Evolutionary conservation across 169 alveolate genomes (phyloP), one percentile per base, ranked within the genome.

Genomic region (Plasmodium relictum): DNA sequence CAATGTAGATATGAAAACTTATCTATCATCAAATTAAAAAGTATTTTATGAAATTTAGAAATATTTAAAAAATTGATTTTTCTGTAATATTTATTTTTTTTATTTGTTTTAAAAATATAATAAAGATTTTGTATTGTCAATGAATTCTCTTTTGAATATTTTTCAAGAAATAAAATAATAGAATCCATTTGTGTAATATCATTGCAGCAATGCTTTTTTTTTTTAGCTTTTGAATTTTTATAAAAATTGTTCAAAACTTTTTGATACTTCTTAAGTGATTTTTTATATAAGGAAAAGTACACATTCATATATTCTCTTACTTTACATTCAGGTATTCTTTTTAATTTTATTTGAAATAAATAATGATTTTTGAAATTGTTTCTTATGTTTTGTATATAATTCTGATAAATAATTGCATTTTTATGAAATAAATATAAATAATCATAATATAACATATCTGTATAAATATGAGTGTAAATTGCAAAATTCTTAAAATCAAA

Each of bases 371-470:
- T 61, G 63, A 85, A 85, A 45, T 8, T 54, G 24, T 37, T 18
- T 14, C 31, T 58, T n/a, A 85, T 58, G 44, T 56, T 70, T 52
- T 69, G 14, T n/a, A 54, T 59, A 52, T 50, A 58, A 70, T 52
- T 85, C 9, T 69, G 45, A 48, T 85, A 85, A 0, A 56, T 52
- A 59, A 85, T 70, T 52, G 18, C 22, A 16, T 85, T 70, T 18
- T 70, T 58, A 31, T 85, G 54, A 52, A 85, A 85, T 50, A 85
- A 42, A 48, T 85, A 85, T 48, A 85, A 50, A 44, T 70, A 85
- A 50, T 85, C 92, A 48, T 85, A 85, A 20, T 85, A 85, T n/a
- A 85, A 20, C 7, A 85, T 85, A 48, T 85, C 92, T 16, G 92
- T 85, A 20, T 85, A 85, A 69, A 85, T 85, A 37, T 85, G 92